A percentile compares a stretch with the other conserved stretches of the same genome.
Evolutionary conservation across 2,329 filamentous ascomycete genomes (phyloP).

Genomic region (Tolypocladium tropicale): DNA sequence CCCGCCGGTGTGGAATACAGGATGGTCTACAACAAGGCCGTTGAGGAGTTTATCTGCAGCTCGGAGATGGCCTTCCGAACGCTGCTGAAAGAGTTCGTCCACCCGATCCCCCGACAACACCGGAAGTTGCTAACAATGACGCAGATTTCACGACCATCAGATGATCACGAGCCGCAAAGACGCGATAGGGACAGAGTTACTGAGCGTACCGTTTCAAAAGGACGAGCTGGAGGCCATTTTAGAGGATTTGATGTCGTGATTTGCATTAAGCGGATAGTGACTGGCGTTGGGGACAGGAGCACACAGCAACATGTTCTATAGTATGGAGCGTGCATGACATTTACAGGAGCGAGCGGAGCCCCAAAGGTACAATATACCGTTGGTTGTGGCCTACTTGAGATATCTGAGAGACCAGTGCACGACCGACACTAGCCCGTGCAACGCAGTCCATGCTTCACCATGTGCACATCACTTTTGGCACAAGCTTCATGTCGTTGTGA

Average conservation of each 20-base stretch:
- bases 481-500: not conserved
- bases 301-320: no score
- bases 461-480: no score
- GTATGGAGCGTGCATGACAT: not conserved
- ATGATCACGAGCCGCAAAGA: slow-evolving; percentile 91
- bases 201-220: slow-evolving; percentile 75
- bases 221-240: slow-evolving; percentile 84
- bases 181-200: slow-evolving; percentile 69
- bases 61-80: slow-evolving; percentile 95
- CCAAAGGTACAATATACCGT: not conserved
- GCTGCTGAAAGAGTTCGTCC: slow-evolving; percentile 72
- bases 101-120: not conserved
- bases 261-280: not conserved
- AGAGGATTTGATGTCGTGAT: slow-evolving; percentile 50
- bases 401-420: not conserved
- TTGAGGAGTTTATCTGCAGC: slow-evolving; percentile 93
- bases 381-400: not conserved
- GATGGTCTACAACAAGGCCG: slow-evolving; percentile 86
- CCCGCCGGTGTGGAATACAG: slow-evolving; percentile 77
- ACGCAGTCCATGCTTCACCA: no score
- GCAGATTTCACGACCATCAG: slow-evolving; percentile 87
- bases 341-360: not conserved
- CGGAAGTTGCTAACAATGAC: slow-evolving; percentile 13
- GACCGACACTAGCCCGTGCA: no score
- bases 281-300: not conserved